Conservation (phyloP, 2,329 filamentous ascomycete species). For the Aureobasidium lini region DNA sequence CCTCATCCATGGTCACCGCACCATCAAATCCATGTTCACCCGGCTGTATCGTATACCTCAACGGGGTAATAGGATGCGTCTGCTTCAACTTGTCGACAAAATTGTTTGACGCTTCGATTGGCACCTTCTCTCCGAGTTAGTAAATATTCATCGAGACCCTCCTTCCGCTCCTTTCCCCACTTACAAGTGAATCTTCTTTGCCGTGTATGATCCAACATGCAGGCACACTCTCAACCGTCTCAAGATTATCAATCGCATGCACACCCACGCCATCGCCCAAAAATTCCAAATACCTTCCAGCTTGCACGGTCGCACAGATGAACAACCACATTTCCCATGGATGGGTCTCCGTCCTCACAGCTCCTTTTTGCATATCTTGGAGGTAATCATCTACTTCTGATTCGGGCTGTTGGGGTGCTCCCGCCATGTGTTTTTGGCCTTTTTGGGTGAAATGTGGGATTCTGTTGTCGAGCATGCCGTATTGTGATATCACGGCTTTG, state of each 20-base stretch:
- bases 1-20: constrained; percentile 19
- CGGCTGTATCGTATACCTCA: constrained; percentile 24
- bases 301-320: constrained; percentile 16
- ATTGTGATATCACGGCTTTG: constrained; percentile 25
- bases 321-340: constrained; percentile 16
- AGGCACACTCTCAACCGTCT: constrained; percentile 22
- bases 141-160: neutral
- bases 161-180: neutral
- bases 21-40: constrained; percentile 34
- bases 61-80: constrained; percentile 19
- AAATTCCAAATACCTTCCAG: constrained; percentile 15
- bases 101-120: constrained; percentile 22
- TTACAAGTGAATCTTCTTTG: constrained; percentile 23
- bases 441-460: constrained; percentile 18
- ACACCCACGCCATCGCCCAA: constrained; percentile 17
- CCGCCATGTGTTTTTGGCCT: constrained; percentile 7
- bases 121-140: constrained; percentile 17
- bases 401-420: constrained; percentile 10
- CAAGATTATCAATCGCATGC: constrained; percentile 27
- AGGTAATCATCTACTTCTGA: constrained; percentile 14
- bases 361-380: constrained; percentile 9
- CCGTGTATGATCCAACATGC: constrained; percentile 30
- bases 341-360: constrained; percentile 12
- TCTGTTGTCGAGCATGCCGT: constrained; percentile 27
- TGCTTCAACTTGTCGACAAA: constrained; percentile 24